Conservation (phyloP, 2,329 filamentous ascomycete species). For the Westerdykella aurantiaca region DNA sequence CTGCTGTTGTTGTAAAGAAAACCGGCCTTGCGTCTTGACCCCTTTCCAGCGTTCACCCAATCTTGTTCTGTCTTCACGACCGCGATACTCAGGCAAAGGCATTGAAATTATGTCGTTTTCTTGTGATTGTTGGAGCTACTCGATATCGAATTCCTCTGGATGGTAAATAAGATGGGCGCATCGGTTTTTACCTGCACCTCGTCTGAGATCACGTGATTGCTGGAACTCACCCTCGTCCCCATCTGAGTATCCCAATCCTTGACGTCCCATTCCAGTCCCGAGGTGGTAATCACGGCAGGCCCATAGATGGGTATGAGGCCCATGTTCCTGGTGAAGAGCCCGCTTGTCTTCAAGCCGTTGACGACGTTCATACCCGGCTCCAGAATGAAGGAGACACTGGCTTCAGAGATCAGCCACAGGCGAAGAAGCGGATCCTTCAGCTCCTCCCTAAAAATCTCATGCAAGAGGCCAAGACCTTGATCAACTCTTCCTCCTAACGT, state of each 20-base stretch:
- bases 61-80: no score
- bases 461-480: conserved; percentile 82
- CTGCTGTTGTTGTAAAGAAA: no score
- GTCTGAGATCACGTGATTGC: conserved; percentile 44
- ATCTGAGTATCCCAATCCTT: conserved; percentile 63
- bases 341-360: conserved; percentile 48
- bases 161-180: conserved; percentile 44
- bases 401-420: conserved; percentile 74
- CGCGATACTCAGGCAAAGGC: no score
- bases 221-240: conserved; percentile 46
- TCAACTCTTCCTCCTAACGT: conserved; percentile 87
- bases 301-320: conserved; percentile 81
- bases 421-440: conserved; percentile 38
- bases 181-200: conserved; percentile 38
- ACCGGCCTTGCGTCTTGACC: no score
- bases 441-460: conserved; percentile 65
- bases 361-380: conserved; percentile 63
- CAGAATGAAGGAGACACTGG: conserved; percentile 79
- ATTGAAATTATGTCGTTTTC: not conserved
- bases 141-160: conserved; percentile 28
- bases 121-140: not conserved
- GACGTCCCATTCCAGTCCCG: conserved; percentile 89
- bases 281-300: conserved; percentile 70
- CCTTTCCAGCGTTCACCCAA: not conserved
- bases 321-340: conserved; percentile 67